Percentiles rank a stretch among this genome's conserved stretches.
phyloP scores from a whole-genome alignment of 805 yeast species.

The Candida caryicola region DNA sequence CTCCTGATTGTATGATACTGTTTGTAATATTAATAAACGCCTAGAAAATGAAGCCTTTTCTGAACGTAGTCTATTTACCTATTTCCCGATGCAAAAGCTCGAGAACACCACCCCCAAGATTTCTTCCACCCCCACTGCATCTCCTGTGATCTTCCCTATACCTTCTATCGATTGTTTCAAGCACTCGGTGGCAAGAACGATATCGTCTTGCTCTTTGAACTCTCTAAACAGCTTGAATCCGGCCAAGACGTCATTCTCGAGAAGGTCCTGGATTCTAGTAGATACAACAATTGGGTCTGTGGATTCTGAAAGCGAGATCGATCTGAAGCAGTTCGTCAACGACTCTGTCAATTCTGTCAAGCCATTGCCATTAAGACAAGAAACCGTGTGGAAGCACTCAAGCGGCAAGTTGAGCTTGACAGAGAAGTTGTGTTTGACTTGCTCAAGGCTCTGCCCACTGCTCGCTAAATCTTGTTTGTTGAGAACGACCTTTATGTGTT shows the following conservation, averaged over 20 bases:
- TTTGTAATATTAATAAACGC: background rate
- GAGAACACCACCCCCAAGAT: conserved; percentile 88
- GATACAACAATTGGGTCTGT: conserved; percentile 73
- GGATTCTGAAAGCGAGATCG: conserved; percentile 46
- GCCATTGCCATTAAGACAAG: conserved; percentile 63
- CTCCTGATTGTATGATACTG: conserved; percentile 7
- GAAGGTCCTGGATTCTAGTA: conserved; percentile 68
- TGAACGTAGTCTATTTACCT: conserved; percentile 7
- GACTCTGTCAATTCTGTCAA: conserved; percentile 42
- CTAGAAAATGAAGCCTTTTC: background rate
- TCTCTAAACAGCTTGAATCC: conserved; percentile 66
- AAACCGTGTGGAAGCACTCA: conserved; percentile 36
- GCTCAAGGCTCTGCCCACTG: conserved; percentile 58
- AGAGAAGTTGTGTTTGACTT: conserved; percentile 5
- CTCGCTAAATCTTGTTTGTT: conserved; percentile 58
- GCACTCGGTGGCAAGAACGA: conserved; percentile 78
- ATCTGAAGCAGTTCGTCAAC: conserved; percentile 47
- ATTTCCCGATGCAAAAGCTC: conserved; percentile 92
- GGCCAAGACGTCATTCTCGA: conserved; percentile 69
- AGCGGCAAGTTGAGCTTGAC: conserved; percentile 12
- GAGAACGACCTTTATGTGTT: conserved; percentile 44
- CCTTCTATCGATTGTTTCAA: conserved; percentile 75
- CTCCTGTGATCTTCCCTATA: conserved; percentile 90
- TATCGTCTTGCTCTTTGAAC: conserved; percentile 56
- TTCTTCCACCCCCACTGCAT: conserved; percentile 84